Evolutionary conservation across 1,284 basidiomycete genomes (phyloP).

Genomic region (Amanita bisporigera): DNA sequence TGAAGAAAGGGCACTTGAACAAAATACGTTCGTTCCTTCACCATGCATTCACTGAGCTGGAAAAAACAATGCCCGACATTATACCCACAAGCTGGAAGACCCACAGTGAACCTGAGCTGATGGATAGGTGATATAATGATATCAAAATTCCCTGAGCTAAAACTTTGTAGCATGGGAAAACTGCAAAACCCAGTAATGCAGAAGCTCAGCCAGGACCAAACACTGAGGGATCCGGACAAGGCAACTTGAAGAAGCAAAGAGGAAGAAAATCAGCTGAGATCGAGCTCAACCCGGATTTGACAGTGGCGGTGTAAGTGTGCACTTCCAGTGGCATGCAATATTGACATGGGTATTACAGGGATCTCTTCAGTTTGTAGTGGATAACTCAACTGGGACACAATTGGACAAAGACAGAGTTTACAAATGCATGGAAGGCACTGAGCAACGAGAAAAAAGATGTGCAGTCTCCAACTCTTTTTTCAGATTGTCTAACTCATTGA

Average conservation of each 20-base stretch:
- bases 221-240: no score
- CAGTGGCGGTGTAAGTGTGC: no score
- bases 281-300: no score
- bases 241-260: no score
- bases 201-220: no score
- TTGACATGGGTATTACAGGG: no score
- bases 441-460: constrained; percentile 5
- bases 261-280: no score
- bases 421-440: constrained; percentile 1
- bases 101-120: not conserved
- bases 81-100: not conserved
- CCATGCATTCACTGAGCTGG: not conserved
- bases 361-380: not conserved
- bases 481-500: not conserved
- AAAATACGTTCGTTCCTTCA: not conserved
- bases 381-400: constrained; percentile 6
- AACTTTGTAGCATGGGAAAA: not conserved
- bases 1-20: not conserved
- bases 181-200: no score
- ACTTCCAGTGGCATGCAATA: no score
- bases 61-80: not conserved
- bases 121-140: not conserved
- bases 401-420: constrained; percentile 1
- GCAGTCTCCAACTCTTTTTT: not conserved
- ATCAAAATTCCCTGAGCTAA: not conserved